A percentile compares a stretch with the other conserved stretches of the same genome.
These are phyloP conservation scores for Tetrahymena malaccensis DNA, from an alignment of 73 alveolate genomes.

Conservation along the genomic window DNA sequence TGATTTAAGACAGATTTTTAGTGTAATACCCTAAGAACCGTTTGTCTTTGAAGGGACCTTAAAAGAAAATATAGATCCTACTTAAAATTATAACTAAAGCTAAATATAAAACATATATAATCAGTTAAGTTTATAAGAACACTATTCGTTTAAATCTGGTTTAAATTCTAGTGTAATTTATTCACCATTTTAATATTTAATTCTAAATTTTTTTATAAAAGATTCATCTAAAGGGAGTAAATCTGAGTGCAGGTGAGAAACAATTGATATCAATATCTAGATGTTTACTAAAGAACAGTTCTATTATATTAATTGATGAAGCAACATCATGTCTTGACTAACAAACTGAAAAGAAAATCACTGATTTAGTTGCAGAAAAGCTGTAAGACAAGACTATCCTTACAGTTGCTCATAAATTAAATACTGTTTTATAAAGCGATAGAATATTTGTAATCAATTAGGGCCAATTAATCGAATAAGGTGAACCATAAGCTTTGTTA, in stretches of 20 bases:
- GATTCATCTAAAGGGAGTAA: slow-evolving; percentile 45
- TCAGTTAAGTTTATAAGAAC: slow-evolving; percentile 42
- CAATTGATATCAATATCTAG: slow-evolving; percentile 60
- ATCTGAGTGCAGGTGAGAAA: slow-evolving; percentile 67
- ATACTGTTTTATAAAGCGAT: slow-evolving; percentile 54
- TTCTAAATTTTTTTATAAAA: not conserved
- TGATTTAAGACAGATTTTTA: slow-evolving; percentile 3
- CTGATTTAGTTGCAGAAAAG: slow-evolving; percentile 39
- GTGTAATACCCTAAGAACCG: slow-evolving; percentile 33
- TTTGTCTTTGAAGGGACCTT: slow-evolving; percentile 28
- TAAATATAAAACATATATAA: slow-evolving; percentile 9
- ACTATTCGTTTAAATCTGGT: slow-evolving; percentile 36
- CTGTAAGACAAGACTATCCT: slow-evolving; percentile 47
- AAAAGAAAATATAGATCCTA: slow-evolving; percentile 22
- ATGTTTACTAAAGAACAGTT: slow-evolving; percentile 52
- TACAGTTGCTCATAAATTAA: slow-evolving; percentile 60
- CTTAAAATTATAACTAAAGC: not conserved
- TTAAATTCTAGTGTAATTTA: slow-evolving; percentile 15
- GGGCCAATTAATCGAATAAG: slow-evolving; percentile 48
- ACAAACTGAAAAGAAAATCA: slow-evolving; percentile 56
- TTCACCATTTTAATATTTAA: not conserved
- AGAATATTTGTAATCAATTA: slow-evolving; percentile 49
- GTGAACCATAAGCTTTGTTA: slow-evolving; percentile 40
- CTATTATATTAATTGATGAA: slow-evolving; percentile 62
- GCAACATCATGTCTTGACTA: slow-evolving; percentile 66